Evolutionary conservation across 768 basidiomycete species (phyloP).

Genomic region (Amanita molliuscula): DNA sequence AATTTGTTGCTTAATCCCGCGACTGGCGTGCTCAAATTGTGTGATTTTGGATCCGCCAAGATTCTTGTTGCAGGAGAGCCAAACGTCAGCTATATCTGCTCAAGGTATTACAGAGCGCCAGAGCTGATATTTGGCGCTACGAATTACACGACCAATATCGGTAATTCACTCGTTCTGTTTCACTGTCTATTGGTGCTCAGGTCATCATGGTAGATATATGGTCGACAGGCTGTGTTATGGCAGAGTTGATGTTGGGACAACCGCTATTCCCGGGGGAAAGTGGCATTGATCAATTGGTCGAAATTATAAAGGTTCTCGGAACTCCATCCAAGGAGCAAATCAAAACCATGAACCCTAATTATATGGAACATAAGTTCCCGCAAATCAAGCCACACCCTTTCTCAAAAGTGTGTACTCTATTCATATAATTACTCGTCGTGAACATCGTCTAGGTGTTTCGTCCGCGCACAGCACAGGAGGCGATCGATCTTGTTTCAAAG

Average conservation of each 20-base stretch:
- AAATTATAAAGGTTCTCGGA: slow-evolving; percentile 99
- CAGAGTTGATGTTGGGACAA: slow-evolving; percentile 97
- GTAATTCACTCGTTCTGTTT: slow-evolving; percentile 28
- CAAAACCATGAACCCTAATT: slow-evolving; percentile 99
- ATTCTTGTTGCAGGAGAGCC: slow-evolving; percentile 97
- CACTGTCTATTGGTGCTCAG: slow-evolving; percentile 8
- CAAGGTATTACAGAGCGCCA: slow-evolving; percentile 97
- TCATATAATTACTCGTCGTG: slow-evolving; percentile 5
- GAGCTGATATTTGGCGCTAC: slow-evolving; percentile 99
- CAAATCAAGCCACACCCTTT: slow-evolving; percentile 99
- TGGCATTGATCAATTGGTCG: slow-evolving; percentile 97
- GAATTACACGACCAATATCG: slow-evolving; percentile 99
- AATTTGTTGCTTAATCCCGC: slow-evolving; percentile 95
- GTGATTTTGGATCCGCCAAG: slow-evolving; percentile 99
- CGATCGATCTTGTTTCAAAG: slow-evolving; percentile 92
- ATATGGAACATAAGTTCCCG: slow-evolving; percentile 99
- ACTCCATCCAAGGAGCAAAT: slow-evolving; percentile 98
- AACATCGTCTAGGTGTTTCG: slow-evolving; percentile 75
- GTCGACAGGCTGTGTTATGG: slow-evolving; percentile 99
- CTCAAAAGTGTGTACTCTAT: slow-evolving; percentile 59
- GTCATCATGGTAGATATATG: slow-evolving; percentile 67
- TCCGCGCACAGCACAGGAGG: slow-evolving; percentile 91
- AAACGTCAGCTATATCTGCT: slow-evolving; percentile 99
- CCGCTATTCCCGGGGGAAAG: slow-evolving; percentile 98
- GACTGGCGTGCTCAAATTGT: slow-evolving; percentile 93